These are phyloP conservation scores for Nannizzia gypsea DNA, from an alignment of 2,329 filamentous ascomycete species.

Conservation along the genomic window DNA sequence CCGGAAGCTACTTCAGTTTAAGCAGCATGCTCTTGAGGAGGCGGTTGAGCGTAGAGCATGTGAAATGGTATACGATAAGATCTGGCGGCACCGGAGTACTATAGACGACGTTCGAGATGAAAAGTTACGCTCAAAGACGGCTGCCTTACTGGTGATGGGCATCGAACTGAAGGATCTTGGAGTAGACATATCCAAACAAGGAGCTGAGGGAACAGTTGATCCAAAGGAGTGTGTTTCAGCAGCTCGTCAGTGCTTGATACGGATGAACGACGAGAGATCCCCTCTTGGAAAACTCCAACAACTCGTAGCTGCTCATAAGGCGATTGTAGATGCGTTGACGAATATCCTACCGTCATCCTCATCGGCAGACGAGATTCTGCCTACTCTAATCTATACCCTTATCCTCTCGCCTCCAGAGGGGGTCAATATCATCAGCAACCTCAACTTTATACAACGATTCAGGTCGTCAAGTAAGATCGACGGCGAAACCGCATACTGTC, in stretches of 20 bases:
- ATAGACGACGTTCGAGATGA: conserved; percentile 93
- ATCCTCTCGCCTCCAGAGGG: conserved; percentile 80
- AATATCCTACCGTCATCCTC: conserved; percentile 59
- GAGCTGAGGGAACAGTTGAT: conserved; percentile 48
- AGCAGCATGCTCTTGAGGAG: conserved; percentile 69
- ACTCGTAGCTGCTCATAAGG: conserved; percentile 79
- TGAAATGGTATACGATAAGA: conserved; percentile 71
- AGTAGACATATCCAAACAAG: conserved; percentile 55
- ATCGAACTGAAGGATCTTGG: conserved; percentile 80
- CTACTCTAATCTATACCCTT: conserved; percentile 89
- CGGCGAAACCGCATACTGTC: conserved; percentile 87
- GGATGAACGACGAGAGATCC: conserved; percentile 78
- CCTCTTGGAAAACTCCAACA: conserved; percentile 84
- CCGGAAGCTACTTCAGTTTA: conserved; percentile 64
- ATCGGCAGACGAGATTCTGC: conserved; percentile 92
- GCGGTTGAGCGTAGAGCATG: conserved; percentile 78
- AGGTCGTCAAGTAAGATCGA: conserved; percentile 75
- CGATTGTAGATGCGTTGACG: conserved; percentile 76
- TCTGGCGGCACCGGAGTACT: conserved; percentile 83
- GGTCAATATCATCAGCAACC: conserved; percentile 82
- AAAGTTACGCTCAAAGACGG: conserved; percentile 86
- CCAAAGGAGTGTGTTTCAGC: conserved; percentile 60
- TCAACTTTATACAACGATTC: conserved; percentile 90
- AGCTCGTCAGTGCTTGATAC: conserved; percentile 58
- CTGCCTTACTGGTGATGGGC: conserved; percentile 77